These are phyloP conservation scores for Priceomyces medius DNA, from an alignment of 805 yeast species.

Conservation along the genomic window DNA sequence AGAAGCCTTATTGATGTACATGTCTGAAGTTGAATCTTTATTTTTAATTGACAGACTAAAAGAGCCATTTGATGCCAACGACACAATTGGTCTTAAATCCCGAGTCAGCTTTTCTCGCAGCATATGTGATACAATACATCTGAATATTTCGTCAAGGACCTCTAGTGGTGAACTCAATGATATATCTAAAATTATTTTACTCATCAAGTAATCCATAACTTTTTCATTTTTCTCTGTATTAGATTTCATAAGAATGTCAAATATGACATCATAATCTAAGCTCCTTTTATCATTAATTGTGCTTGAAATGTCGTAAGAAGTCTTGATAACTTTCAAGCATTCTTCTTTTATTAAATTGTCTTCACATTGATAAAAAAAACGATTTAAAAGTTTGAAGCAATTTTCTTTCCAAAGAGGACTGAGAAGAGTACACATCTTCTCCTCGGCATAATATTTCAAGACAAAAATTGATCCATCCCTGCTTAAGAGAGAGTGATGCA, in stretches of 20 bases:
- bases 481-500: conserved; percentile 35
- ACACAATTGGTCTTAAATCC: conserved; percentile 26
- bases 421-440: conserved; percentile 54
- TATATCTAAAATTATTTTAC: conserved; percentile 24
- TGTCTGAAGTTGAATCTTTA: conserved; percentile 7
- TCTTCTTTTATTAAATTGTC: conserved; percentile 25
- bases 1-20: conserved; percentile 18
- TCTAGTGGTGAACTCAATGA: conserved; percentile 14
- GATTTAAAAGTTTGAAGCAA: conserved; percentile 42
- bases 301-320: conserved; percentile 35
- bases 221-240: conserved; percentile 27
- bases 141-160: conserved; percentile 17
- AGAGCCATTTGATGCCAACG: conserved; percentile 22
- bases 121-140: conserved; percentile 8
- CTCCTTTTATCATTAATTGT: conserved; percentile 27
- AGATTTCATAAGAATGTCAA: conserved; percentile 30
- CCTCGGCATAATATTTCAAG: conserved; percentile 46
- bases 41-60: conserved; percentile 10
- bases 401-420: conserved; percentile 52
- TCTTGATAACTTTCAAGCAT: conserved; percentile 33
- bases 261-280: conserved; percentile 30
- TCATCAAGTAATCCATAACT: conserved; percentile 29
- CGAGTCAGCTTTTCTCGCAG: conserved; percentile 8
- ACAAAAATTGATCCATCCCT: conserved; percentile 42
- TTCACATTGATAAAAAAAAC: conserved; percentile 35